Evolutionary conservation across 805 yeast genomes (phyloP), one percentile per base, ranked within the genome.

Genomic region (Hyphopichia homilentoma): DNA sequence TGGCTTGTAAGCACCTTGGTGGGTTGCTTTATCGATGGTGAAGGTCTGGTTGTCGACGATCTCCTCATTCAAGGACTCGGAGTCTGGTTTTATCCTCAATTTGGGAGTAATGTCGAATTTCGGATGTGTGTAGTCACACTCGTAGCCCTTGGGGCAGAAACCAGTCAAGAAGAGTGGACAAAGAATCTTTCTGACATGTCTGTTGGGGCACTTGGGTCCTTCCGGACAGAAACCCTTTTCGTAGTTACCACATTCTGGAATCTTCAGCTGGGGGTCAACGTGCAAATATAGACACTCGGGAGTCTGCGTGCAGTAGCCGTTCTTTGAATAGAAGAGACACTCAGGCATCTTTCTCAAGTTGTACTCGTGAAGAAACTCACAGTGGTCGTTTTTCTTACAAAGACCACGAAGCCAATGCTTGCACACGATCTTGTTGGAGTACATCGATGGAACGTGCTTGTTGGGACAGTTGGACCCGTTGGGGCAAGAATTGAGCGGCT

Each of bases 371-470:
- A 93, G 62, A 50, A 86, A 93, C 65, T 93, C 99, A 59, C 99
- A 93, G 44, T 85, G 86, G 46, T 88, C 95, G 31, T 94, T 95
- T 67, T 90, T 90, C 62, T 93, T 93, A 61, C 99, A 93, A 21
- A 93, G 73, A 0, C 99, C 99, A 44, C 97, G 75, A 21, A 93
- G 75, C 99, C 98, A 93, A 66, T 93, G 97, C 69, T 93, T 90
- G 57, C 98, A 93, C 4, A 93, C 98, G 33, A 93, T 86, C 47
- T 69, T 69, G 39, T 68, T 68, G 34, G 53, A 58, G 46, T 58
- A 65, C 69, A 64, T 64, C 13, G 68, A 47, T 4, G 77, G 74
- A 21, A 81, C 81, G 60, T 90, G 97, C 51, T 88, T 84, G 61
- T 85, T 80, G 14, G 89, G 89, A 54, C 97, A 90, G 30, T 71